Conservation (phyloP, 1,284 basidiomycete species). For the Papiliotrema nemorosa region DNA sequence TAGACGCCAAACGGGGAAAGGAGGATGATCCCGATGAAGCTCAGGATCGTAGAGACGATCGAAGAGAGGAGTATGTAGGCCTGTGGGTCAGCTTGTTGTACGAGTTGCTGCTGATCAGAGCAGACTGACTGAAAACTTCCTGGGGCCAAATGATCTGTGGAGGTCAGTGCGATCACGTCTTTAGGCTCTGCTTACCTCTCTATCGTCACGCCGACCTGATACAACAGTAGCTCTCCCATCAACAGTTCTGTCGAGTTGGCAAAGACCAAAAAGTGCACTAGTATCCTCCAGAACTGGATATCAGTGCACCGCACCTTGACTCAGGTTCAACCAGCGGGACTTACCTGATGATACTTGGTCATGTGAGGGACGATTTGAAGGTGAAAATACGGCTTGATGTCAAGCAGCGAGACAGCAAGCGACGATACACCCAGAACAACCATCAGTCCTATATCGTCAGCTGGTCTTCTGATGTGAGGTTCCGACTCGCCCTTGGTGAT, state of each 20-base stretch:
- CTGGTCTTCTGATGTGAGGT: no score
- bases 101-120: constrained; percentile 38
- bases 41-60: constrained; percentile 63
- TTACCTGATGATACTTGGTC: constrained; percentile 49
- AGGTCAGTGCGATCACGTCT: constrained; percentile 1
- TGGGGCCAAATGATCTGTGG: constrained; percentile 67
- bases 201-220: constrained; percentile 65
- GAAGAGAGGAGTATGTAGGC: constrained; percentile 69
- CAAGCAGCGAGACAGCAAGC: constrained; percentile 68
- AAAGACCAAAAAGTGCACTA: constrained; percentile 71
- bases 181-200: constrained; percentile 56
- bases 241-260: constrained; percentile 81
- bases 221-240: constrained; percentile 69
- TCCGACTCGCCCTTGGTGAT: no score
- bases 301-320: neutral
- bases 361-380: constrained; percentile 57
- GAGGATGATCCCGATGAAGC: constrained; percentile 62
- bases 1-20: constrained; percentile 65
- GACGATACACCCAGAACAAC: constrained; percentile 65
- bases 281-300: constrained; percentile 78
- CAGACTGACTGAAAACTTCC: constrained; percentile 72
- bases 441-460: constrained; percentile 62
- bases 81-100: no score
- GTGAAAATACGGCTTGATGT: constrained; percentile 81
- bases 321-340: constrained; percentile 3